Evolutionary conservation across 73 alveolate species (phyloP).

Genomic region (Paramecium sexaurelia): DNA sequence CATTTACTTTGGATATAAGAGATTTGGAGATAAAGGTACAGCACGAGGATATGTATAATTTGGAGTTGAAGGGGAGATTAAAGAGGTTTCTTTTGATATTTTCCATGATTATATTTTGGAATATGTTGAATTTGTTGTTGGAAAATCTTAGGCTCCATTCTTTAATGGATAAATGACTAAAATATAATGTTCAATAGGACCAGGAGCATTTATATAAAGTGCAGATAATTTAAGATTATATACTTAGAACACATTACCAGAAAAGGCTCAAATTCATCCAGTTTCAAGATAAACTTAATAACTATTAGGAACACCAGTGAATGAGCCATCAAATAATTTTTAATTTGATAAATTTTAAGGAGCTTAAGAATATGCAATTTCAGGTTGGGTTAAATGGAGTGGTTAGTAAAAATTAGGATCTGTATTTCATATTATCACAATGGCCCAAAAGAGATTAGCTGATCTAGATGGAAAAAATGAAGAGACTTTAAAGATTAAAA

Average conservation of each 20-base stretch:
- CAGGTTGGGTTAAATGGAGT: constrained; percentile 61
- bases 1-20: constrained; percentile 32
- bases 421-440: background rate
- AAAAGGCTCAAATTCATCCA: constrained; percentile 40
- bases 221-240: background rate
- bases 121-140: constrained; percentile 47
- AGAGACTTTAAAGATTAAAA: background rate
- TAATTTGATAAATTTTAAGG: constrained; percentile 42
- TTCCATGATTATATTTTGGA: background rate
- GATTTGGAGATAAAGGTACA: constrained; percentile 32
- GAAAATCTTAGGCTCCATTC: constrained; percentile 34
- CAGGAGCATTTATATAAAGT: constrained; percentile 21
- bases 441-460: constrained; percentile 40
- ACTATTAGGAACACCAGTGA: background rate
- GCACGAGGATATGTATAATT: constrained; percentile 44
- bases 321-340: background rate
- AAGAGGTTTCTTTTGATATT: constrained; percentile 5
- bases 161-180: constrained; percentile 38
- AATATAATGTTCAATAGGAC: constrained; percentile 30
- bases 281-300: constrained; percentile 3
- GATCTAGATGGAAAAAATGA: constrained; percentile 32
- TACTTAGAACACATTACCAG: constrained; percentile 11
- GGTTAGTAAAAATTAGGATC: constrained; percentile 1
- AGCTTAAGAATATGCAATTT: constrained; percentile 3
- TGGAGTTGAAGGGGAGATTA: constrained; percentile 32